Conservation (phyloP, 208 protist genomes). For the Leishmania braziliensis region DNA sequence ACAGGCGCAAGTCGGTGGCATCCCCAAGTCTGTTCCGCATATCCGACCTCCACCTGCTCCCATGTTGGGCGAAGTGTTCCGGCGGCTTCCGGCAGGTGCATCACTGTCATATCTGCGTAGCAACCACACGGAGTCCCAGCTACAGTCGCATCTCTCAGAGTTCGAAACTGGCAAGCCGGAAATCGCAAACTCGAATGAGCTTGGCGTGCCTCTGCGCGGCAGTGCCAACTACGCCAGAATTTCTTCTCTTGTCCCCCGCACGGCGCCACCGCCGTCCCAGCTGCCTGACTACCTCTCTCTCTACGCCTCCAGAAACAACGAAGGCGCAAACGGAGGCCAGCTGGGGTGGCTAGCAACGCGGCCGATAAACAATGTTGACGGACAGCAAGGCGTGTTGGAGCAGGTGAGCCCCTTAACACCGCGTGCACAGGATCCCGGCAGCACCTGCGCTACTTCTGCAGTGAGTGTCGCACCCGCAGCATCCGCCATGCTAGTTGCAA, state of each 20-base stretch:
- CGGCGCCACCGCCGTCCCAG: neutral
- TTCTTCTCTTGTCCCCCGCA: neutral
- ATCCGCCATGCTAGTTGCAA: neutral
- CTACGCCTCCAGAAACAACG: neutral
- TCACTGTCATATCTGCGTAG: neutral
- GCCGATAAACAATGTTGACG: neutral
- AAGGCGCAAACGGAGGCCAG: neutral
- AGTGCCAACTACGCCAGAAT: neutral
- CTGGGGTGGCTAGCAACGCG: neutral
- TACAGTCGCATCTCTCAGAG: constrained; percentile 14
- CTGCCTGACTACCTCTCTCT: constrained; percentile 14
- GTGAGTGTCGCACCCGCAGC: neutral
- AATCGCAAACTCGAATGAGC: neutral
- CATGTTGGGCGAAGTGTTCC: neutral
- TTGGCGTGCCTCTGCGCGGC: neutral
- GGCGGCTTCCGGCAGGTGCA: neutral
- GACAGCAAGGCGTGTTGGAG: constrained; percentile 13
- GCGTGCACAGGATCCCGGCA: neutral
- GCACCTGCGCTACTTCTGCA: neutral
- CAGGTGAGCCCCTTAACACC: neutral
- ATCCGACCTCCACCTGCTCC: neutral
- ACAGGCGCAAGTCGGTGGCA: neutral
- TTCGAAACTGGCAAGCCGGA: neutral
- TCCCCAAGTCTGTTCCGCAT: neutral
- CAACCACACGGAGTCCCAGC: neutral